phyloP scores from a whole-genome alignment of 73 alveolate species.

The Paramecium biaurelia region DNA sequence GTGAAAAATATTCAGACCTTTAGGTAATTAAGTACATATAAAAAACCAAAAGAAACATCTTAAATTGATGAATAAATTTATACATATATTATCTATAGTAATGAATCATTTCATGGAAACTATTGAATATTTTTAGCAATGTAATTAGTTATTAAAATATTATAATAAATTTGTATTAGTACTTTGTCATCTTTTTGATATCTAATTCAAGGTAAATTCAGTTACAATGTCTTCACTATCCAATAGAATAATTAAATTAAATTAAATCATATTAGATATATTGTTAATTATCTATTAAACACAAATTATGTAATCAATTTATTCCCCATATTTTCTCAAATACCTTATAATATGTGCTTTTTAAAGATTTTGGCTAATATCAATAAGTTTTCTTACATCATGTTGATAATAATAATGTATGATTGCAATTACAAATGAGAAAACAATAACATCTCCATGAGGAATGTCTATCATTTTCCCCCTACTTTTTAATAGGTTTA shows the following conservation, averaged over 20 bases:
- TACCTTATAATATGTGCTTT: conserved; percentile 32
- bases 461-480: background rate
- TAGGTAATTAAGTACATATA: background rate
- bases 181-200: background rate
- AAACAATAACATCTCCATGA: conserved; percentile 38
- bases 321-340: conserved; percentile 40
- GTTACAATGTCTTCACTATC: background rate
- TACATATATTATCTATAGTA: background rate
- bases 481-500: background rate
- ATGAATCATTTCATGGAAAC: background rate
- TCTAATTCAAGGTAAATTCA: background rate
- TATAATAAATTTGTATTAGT: background rate
- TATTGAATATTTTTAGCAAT: background rate
- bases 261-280: too few species aligned
- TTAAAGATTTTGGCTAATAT: conserved; percentile 40
- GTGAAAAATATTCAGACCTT: background rate
- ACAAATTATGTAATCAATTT: background rate
- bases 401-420: conserved; percentile 35
- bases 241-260: background rate
- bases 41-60: background rate
- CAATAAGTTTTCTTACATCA: background rate
- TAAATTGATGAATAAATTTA: background rate
- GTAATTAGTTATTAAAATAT: background rate
- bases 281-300: background rate
- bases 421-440: conserved; percentile 33